Evolutionary conservation across 2,329 filamentous ascomycete genomes (phyloP).

Genomic region (Cordyceps tenuipes): DNA sequence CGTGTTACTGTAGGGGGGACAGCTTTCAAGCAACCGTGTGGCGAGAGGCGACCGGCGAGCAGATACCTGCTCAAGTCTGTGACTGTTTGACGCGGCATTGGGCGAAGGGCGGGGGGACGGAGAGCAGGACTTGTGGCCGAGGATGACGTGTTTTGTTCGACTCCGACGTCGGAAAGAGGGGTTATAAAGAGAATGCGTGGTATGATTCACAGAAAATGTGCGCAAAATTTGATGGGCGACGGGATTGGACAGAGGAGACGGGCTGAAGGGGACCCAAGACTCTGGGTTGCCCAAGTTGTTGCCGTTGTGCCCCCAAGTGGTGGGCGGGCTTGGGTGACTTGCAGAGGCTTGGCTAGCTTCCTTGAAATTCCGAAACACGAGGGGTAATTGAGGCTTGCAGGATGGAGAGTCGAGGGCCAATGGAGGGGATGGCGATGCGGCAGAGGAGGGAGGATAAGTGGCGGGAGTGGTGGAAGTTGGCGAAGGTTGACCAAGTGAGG

Average conservation of each 20-base stretch:
- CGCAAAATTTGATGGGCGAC: neutral
- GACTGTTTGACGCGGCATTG: conserved; percentile 38
- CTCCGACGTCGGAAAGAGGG: conserved; percentile 4
- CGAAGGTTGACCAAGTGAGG: neutral
- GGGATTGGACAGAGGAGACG: neutral
- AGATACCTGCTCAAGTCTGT: conserved; percentile 41
- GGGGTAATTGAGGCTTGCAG: conserved; percentile 8
- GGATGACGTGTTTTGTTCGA: conserved; percentile 4
- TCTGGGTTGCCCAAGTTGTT: conserved; percentile 4
- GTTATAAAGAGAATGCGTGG: neutral
- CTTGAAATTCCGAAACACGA: conserved; percentile 5
- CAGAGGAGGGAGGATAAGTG: neutral
- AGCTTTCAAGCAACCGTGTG: conserved; percentile 31
- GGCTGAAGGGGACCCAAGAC: conserved; percentile 2
- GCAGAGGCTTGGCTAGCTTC: neutral
- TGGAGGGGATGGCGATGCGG: neutral
- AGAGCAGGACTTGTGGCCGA: neutral
- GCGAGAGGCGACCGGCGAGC: conserved; percentile 35
- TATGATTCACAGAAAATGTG: neutral
- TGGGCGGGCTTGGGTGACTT: neutral
- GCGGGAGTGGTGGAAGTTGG: neutral
- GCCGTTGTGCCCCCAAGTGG: neutral
- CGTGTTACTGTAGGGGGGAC: conserved; percentile 14
- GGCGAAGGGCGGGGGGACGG: neutral
- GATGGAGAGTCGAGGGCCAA: conserved; percentile 1